A percentile compares a stretch with the other conserved stretches of the same genome.
Evolutionary conservation across 202 grass and related monocot species (phyloP).

Genomic region (Panicum virgatum): DNA sequence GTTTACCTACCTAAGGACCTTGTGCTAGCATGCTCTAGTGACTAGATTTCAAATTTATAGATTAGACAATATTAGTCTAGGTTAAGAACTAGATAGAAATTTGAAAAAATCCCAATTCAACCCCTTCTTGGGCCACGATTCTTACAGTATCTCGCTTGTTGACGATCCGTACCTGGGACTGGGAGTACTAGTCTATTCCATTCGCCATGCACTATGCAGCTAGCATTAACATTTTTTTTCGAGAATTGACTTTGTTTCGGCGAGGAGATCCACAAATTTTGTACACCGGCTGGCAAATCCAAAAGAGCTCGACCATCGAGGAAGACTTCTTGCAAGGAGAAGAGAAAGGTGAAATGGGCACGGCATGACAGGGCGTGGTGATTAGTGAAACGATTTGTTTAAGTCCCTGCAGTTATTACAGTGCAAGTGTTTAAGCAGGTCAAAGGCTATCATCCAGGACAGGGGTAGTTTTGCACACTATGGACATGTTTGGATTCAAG

Average conservation of each 20-base stretch:
- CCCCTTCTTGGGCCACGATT: too few species aligned
- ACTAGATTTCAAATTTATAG: too few species aligned
- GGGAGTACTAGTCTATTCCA: neutral
- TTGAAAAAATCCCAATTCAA: too few species aligned
- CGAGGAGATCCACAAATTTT: conserved; percentile 7
- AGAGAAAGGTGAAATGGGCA: neutral
- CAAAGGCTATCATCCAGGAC: neutral
- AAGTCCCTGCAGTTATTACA: conserved; percentile 16
- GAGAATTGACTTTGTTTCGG: conserved; percentile 21
- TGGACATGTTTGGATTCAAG: too few species aligned
- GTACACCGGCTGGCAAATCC: neutral
- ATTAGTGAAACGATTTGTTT: conserved; percentile 9
- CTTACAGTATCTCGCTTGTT: neutral
- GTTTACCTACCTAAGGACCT: too few species aligned
- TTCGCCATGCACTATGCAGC: neutral
- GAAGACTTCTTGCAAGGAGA: conserved; percentile 2
- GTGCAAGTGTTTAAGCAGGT: neutral
- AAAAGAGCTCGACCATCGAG: conserved; percentile 10
- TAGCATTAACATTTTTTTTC: neutral
- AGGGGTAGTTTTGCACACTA: neutral
- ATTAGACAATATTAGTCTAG: too few species aligned
- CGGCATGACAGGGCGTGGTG: neutral
- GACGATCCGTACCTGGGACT: neutral
- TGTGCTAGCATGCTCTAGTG: too few species aligned
- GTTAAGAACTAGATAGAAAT: too few species aligned